Conservation (phyloP, 805 yeast species). For the Zygotorulaspora danielsina region DNA sequence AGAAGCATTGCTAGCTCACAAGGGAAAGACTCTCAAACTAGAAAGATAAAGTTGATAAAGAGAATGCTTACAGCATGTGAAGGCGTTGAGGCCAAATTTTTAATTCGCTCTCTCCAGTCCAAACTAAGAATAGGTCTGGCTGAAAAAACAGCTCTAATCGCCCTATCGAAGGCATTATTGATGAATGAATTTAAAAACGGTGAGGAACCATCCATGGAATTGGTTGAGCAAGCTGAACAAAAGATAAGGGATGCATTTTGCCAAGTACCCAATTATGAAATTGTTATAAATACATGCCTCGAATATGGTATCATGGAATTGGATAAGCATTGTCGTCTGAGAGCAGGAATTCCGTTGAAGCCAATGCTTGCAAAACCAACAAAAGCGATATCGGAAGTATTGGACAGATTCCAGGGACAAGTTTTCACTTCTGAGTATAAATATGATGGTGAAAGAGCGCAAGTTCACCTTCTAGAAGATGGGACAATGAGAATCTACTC, state of each 20-base stretch:
- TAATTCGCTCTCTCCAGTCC: conserved; percentile 88
- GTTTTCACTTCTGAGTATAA: conserved; percentile 94
- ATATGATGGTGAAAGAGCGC: conserved; percentile 98
- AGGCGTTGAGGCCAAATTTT: conserved; percentile 82
- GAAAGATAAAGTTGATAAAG: conserved; percentile 74
- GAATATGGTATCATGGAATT: conserved; percentile 64
- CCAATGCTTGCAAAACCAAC: conserved; percentile 99
- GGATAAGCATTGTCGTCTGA: conserved; percentile 62
- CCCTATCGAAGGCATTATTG: conserved; percentile 78
- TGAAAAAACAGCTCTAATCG: conserved; percentile 82
- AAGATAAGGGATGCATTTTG: conserved; percentile 80
- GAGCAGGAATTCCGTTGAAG: conserved; percentile 91
- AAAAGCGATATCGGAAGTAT: conserved; percentile 83
- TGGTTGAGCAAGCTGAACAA: conserved; percentile 64
- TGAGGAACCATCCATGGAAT: conserved; percentile 39
- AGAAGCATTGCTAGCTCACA: conserved; percentile 70
- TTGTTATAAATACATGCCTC: conserved; percentile 62
- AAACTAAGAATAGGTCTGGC: conserved; percentile 91
- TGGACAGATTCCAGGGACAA: conserved; percentile 81
- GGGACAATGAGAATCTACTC: conserved; percentile 78
- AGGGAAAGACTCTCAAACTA: conserved; percentile 78
- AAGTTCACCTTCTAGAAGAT: conserved; percentile 67
- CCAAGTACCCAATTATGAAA: conserved; percentile 85
- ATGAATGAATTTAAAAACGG: conserved; percentile 48
- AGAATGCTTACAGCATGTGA: conserved; percentile 81